Evolutionary conservation across 495 filamentous ascomycete species (phyloP), one percentile per base, ranked within the genome.

Genomic region (Penicillium verhagenii): DNA sequence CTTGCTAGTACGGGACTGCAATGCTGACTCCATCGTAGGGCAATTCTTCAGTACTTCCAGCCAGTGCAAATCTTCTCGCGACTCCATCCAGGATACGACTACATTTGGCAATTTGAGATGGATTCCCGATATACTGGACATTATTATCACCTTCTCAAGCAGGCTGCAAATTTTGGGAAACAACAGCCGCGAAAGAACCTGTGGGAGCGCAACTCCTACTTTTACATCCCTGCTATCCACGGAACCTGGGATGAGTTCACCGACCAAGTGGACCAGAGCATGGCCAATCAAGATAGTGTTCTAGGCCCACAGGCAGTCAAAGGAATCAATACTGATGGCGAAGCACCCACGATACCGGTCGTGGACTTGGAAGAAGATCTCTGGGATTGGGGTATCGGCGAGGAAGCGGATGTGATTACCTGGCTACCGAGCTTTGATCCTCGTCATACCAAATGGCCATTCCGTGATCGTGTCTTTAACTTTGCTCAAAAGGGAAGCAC

Each of bases 91-190:
- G 79, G 89, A 48, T 90, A 86, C 54, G 85, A 86, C 38, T 86
- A 75, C 58, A 72, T 86, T 46, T 90, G 86, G 87, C 87, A 90
- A 57, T 86, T 84, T 79, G 86, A 89, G 57, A 77, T 86, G 58
- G 86, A 91, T 64, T 77, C 79, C 14, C 79, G 88, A 29, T 80
- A 82, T 47, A 87, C 81, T 1, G 86, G 86, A 6, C 82, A 90
- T 52, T 75, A 85, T 60, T 89, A 89, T 85, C 42, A 46, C 9
- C 26, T 59, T 20, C 68, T 90, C 19, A 76, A 82, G 56, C 79
- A 79, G 43, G 58, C 89, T n/a, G 58, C 66, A 10, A 53, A 75
- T 1, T 90, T 88, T 65, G 79, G 77, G 9, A 72, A 72, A 52
- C 72, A 72, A 21, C 81, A 86, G 59, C 87, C 87, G 0, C 71